phyloP scores from a whole-genome alignment of 345 rosid species.

The Odontarrhena argentea region DNA sequence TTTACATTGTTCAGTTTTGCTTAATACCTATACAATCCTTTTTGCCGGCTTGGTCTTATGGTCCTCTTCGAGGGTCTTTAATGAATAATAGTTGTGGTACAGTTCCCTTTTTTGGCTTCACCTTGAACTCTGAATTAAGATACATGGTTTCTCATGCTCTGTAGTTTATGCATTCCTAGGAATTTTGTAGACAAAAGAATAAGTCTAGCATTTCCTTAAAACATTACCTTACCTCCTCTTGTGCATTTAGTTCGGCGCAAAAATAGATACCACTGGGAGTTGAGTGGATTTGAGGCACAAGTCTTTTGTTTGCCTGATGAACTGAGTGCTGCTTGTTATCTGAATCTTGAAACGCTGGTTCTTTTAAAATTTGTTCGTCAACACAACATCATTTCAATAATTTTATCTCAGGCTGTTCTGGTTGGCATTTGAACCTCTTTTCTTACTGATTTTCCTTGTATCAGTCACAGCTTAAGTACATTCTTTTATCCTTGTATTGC shows the following conservation, averaged over 20 bases:
- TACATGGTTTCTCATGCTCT: background rate
- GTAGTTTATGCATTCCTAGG: slow-evolving; percentile 4
- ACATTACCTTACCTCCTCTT: background rate
- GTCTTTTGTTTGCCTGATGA: background rate
- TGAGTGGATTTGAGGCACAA: slow-evolving; percentile 3
- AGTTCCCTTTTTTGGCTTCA: slow-evolving; percentile 15
- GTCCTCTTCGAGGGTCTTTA: background rate
- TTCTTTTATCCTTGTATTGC: slow-evolving; percentile 23
- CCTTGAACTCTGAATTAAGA: background rate
- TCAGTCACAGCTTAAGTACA: background rate
- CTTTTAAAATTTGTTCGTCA: background rate
- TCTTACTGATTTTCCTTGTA: background rate
- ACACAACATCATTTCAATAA: background rate
- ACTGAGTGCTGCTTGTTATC: background rate
- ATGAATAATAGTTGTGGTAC: slow-evolving; percentile 15
- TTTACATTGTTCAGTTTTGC: slow-evolving; percentile 1
- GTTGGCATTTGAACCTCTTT: slow-evolving; percentile 13
- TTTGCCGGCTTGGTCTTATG: background rate
- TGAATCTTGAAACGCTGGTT: background rate
- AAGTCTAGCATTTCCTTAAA: background rate
- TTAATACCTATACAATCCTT: background rate
- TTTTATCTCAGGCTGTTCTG: slow-evolving; percentile 3
- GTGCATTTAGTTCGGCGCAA: slow-evolving; percentile 19
- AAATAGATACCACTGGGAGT: slow-evolving; percentile 3
- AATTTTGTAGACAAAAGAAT: background rate